A percentile compares a stretch with the other conserved stretches of the same genome.
These are phyloP conservation scores for Pachysandra terminalis DNA, from an alignment of 164 flowering plant species.

Conservation along the genomic window DNA sequence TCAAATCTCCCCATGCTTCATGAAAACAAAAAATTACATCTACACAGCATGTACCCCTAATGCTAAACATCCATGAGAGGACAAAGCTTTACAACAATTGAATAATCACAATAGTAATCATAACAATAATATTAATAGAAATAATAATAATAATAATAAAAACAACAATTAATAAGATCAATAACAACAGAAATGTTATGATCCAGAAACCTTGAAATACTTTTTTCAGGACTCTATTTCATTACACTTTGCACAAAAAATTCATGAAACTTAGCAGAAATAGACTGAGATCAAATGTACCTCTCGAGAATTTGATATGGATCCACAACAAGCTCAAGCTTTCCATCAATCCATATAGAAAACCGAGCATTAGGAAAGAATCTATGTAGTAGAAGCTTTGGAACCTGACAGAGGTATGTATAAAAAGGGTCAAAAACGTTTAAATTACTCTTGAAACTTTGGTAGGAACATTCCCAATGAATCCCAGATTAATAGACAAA, in stretches of 20 bases:
- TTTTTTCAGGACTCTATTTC: not conserved
- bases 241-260: not conserved
- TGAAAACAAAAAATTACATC: too few relatives aligned
- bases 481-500: not conserved
- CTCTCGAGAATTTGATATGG: constrained; percentile 97
- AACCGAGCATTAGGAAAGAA: constrained; percentile 71
- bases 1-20: too few relatives aligned
- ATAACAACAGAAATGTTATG: too few relatives aligned
- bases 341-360: constrained; percentile 97
- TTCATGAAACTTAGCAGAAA: constrained; percentile 1
- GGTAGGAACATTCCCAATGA: not conserved
- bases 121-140: too few relatives aligned
- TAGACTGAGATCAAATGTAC: constrained; percentile 26
- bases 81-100: too few relatives aligned
- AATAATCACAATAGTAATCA: too few relatives aligned
- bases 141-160: too few relatives aligned
- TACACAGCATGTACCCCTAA: too few relatives aligned
- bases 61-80: too few relatives aligned
- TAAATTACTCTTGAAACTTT: not conserved
- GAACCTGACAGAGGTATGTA: constrained; percentile 58
- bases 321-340: constrained; percentile 89
- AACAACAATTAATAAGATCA: too few relatives aligned
- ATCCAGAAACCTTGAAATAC: too few relatives aligned
- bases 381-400: constrained; percentile 89
- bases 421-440: constrained; percentile 3